Evolutionary conservation across 345 rosid species (phyloP).

Genomic region (Salix suchowensis): DNA sequence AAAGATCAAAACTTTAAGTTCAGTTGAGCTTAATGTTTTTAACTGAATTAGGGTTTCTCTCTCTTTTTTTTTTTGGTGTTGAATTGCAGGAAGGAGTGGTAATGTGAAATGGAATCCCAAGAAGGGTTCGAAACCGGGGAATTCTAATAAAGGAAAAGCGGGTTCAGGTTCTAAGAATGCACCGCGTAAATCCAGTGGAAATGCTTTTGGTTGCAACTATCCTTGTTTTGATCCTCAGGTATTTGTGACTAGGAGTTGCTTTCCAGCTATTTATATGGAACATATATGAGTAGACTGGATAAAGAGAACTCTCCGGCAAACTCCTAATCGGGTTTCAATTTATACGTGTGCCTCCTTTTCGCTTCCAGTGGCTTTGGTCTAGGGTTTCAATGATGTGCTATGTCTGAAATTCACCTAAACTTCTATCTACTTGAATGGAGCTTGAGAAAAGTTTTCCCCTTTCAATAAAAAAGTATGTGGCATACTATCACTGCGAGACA

Average conservation of each 20-base stretch:
- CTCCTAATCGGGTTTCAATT: not conserved
- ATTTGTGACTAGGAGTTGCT: not conserved
- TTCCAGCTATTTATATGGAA: not conserved
- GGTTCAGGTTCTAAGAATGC: constrained; percentile 42
- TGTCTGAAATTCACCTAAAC: not conserved
- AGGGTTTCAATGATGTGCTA: not conserved
- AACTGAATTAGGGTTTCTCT: not conserved
- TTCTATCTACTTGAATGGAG: not conserved
- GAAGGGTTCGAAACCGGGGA: constrained; percentile 32
- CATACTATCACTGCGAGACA: not conserved
- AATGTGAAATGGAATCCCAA: constrained; percentile 17
- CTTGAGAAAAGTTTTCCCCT: not conserved
- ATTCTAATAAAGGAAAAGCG: constrained; percentile 27
- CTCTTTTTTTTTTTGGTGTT: constrained; percentile 1
- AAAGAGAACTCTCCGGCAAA: not conserved
- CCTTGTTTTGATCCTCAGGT: constrained; percentile 51
- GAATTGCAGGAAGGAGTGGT: constrained; percentile 39
- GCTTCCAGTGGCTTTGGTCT: no score
- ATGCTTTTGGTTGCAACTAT: constrained; percentile 42
- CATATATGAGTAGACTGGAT: not conserved
- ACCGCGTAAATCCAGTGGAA: constrained; percentile 28
- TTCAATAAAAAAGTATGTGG: not conserved
- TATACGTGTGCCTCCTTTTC: not conserved
- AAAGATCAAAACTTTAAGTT: no score
- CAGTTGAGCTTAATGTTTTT: not conserved